phyloP scores from a whole-genome alignment of 192 early-diverging fungal genomes.

The Rhizophagus sp. region DNA sequence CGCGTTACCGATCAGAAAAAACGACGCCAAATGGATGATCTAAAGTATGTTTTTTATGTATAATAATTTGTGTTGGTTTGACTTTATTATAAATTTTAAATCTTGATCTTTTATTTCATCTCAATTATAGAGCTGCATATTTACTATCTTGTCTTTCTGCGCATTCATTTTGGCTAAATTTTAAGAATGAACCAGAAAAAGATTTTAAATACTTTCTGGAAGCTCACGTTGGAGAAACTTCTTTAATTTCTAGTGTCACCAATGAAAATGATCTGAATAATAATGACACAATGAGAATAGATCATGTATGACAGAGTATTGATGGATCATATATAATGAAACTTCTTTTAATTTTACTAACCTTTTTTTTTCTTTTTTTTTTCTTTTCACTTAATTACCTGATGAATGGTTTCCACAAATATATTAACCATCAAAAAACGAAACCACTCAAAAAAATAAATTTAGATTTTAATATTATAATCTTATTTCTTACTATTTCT shows the following conservation, averaged over 20 bases:
- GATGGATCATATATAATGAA: background rate
- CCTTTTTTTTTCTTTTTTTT: background rate
- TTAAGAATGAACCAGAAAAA: slow-evolving; percentile 30
- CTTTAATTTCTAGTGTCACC: background rate
- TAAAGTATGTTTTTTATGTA: slow-evolving; percentile 5
- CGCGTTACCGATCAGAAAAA: slow-evolving; percentile 18
- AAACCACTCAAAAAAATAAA: background rate
- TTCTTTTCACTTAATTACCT: background rate
- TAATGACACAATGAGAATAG: background rate
- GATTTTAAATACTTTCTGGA: slow-evolving; percentile 30
- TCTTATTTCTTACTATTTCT: background rate
- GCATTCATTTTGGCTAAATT: slow-evolving; percentile 32
- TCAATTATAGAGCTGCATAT: slow-evolving; percentile 21
- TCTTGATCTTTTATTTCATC: background rate
- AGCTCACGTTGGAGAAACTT: slow-evolving; percentile 11
- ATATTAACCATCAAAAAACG: background rate
- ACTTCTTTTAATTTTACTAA: background rate
- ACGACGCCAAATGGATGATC: slow-evolving; percentile 27
- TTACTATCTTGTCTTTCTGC: slow-evolving; percentile 29
- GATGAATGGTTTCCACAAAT: background rate
- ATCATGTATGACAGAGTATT: slow-evolving; percentile 7
- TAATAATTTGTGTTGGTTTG: background rate
- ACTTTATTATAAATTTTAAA: background rate
- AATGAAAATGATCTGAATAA: background rate
- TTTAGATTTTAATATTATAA: background rate